Conservation (phyloP, 176 grass and related monocot species). For the Luzula sylvatica region DNA sequence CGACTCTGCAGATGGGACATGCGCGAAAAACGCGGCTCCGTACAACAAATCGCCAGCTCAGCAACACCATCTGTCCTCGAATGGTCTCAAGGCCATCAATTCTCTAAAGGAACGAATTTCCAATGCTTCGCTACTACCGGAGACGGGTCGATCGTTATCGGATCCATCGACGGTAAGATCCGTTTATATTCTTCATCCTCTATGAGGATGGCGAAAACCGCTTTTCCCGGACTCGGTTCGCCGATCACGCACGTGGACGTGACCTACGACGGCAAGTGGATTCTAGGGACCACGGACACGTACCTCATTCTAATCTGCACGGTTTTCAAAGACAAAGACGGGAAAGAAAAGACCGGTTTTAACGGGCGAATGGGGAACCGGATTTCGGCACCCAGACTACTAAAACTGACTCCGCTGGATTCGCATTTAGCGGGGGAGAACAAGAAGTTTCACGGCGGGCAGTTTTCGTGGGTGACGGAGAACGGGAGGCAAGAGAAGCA, state of each 20-base stretch:
- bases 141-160: constrained; percentile 75
- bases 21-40: constrained; percentile 56
- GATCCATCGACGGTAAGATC: constrained; percentile 84
- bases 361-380: constrained; percentile 72
- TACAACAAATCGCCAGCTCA: constrained; percentile 51
- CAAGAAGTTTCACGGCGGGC: constrained; percentile 74
- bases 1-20: constrained; percentile 91
- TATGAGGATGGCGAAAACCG: constrained; percentile 90
- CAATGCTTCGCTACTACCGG: constrained; percentile 82
- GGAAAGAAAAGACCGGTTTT: constrained; percentile 82
- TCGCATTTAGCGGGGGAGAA: constrained; percentile 53
- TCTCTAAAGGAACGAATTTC: constrained; percentile 83
- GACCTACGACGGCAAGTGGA: constrained; percentile 91
- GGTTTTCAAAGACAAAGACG: constrained; percentile 84
- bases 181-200: constrained; percentile 70
- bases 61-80: constrained; percentile 36
- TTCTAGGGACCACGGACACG: constrained; percentile 68
- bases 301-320: constrained; percentile 88
- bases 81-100: constrained; percentile 85
- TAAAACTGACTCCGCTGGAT: constrained; percentile 86
- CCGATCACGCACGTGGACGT: constrained; percentile 79
- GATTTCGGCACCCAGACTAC: constrained; percentile 65
- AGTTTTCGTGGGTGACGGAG: constrained; percentile 93
- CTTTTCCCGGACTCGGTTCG: constrained; percentile 75
- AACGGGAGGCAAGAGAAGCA: constrained; percentile 79